A percentile compares a stretch with the other conserved stretches of the same genome.
phyloP scores from a whole-genome alignment of 495 filamentous ascomycete species.

The Xylaria intraflava region DNA sequence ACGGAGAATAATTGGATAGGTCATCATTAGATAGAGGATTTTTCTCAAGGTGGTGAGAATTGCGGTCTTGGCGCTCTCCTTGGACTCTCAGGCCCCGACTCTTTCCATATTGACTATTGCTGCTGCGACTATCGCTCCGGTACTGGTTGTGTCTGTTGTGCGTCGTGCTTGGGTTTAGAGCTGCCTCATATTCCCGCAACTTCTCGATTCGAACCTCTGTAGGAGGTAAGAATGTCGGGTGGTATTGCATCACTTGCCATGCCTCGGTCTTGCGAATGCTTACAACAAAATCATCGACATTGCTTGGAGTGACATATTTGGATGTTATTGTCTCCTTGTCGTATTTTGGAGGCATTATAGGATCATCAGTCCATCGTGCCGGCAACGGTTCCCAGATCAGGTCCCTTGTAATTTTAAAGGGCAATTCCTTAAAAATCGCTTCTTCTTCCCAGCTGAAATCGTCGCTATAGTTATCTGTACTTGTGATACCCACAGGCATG shows the following conservation, averaged over 20 bases:
- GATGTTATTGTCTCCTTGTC: constrained; percentile 41
- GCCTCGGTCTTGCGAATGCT: constrained; percentile 35
- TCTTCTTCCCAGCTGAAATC: constrained; percentile 36
- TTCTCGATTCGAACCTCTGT: constrained; percentile 15
- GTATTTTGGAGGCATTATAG: constrained; percentile 41
- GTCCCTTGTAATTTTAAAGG: constrained; percentile 28
- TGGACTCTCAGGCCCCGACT: neutral
- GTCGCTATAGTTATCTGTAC: constrained; percentile 1
- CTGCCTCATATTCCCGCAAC: constrained; percentile 18
- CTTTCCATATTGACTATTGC: neutral
- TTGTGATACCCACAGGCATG: neutral
- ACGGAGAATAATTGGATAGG: neutral
- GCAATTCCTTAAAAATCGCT: constrained; percentile 31
- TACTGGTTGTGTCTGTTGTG: constrained; percentile 1
- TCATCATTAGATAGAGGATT: neutral
- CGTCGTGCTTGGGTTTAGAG: neutral
- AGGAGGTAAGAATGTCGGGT: constrained; percentile 39
- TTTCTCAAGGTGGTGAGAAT: neutral
- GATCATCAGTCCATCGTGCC: constrained; percentile 32
- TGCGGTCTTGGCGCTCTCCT: neutral
- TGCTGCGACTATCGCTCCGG: neutral
- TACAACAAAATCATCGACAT: constrained; percentile 36
- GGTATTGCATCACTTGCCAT: constrained; percentile 40
- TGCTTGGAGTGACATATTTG: constrained; percentile 39
- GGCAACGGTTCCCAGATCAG: constrained; percentile 39